Base-by-base conservation (phyloP, 2,329 filamentous ascomycete genomes). In the Scytalidium lignicola region DNA sequence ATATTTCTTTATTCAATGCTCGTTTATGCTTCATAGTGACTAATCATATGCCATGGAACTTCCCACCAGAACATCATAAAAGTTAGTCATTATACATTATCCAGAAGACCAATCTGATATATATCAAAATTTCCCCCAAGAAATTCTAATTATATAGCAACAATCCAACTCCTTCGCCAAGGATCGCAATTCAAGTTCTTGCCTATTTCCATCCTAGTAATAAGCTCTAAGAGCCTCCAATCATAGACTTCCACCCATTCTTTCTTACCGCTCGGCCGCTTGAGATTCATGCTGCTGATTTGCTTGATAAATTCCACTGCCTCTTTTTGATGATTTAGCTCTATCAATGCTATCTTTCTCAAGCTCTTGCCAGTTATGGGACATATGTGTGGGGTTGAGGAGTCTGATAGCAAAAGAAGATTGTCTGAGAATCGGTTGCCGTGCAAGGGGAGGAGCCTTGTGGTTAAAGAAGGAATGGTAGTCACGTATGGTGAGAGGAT, bases 121-220 rank as follows among this genome's bases (percentile, higher is more conserved):
- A n/a, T n/a, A n/a, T n/a, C n/a, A n/a, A n/a, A n/a, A n/a, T n/a
- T n/a, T n/a, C n/a, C n/a, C n/a, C n/a, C n/a, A 26, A 26, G 23
- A 10, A 26, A 26, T 10, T 26, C n/a, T n/a, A 3, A 15, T 45
- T 17, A 51, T 2, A 48, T 46, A 44, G 41, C 32, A 41, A 19
- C 42, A 6, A 51, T 26, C 41, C 41, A 48, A 45, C 41, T 45
- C 9, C 46, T 42, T 6, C 37, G 43, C 55, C 57, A 59, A 2
- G 51, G 19, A 51, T 60, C 51, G 23, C 46, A 51, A 3, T 12
- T 58, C 43, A 66, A 66, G 17, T 55, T 55, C 22, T 55, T 58
- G 3, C 67, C 60, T 41, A 65, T 63, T 48, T 78, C 74, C 41
- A 65, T 50, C 28, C 67, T 67, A 2, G 62, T 64, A 9, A 78